These are phyloP conservation scores for Brassica carinata DNA, from an alignment of 345 rosid genomes.

Conservation along the genomic window DNA sequence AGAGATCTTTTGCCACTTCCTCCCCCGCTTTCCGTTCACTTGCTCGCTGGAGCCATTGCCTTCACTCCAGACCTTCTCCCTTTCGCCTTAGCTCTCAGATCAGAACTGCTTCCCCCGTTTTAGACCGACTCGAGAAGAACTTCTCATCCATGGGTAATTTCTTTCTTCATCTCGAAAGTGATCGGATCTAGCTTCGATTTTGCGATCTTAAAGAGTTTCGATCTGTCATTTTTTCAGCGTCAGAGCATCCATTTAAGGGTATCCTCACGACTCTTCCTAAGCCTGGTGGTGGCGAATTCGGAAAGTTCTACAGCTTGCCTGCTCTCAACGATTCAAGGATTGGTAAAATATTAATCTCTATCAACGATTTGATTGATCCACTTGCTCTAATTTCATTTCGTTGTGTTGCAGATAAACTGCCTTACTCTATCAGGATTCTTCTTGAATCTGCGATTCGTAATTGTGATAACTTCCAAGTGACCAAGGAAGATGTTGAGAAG, in stretches of 20 bases:
- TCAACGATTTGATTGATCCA: constrained; percentile 8
- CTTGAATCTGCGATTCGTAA: constrained; percentile 84
- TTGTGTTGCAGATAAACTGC: constrained; percentile 56
- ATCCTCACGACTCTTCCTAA: constrained; percentile 73
- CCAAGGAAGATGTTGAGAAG: constrained; percentile 81
- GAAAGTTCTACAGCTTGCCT: constrained; percentile 90
- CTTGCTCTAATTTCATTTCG: too few relatives aligned
- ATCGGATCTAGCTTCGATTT: neutral
- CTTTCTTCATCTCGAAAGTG: neutral
- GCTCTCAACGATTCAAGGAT: constrained; percentile 93
- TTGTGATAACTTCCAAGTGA: constrained; percentile 82
- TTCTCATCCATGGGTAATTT: constrained; percentile 78
- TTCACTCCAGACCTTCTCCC: constrained; percentile 59
- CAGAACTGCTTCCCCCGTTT: constrained; percentile 60
- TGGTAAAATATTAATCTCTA: constrained; percentile 45
- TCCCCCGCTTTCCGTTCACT: constrained; percentile 26
- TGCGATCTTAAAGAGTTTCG: neutral
- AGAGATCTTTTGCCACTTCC: constrained; percentile 55
- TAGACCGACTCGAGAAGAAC: constrained; percentile 65
- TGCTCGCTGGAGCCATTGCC: constrained; percentile 79
- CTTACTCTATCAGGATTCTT: constrained; percentile 75
- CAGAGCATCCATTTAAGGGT: constrained; percentile 83
- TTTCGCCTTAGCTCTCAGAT: constrained; percentile 57
- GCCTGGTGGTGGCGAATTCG: constrained; percentile 94
- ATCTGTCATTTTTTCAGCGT: constrained; percentile 48